Evolutionary conservation across 129 eudicot species (phyloP).

Genomic region (Erigeron canadensis): DNA sequence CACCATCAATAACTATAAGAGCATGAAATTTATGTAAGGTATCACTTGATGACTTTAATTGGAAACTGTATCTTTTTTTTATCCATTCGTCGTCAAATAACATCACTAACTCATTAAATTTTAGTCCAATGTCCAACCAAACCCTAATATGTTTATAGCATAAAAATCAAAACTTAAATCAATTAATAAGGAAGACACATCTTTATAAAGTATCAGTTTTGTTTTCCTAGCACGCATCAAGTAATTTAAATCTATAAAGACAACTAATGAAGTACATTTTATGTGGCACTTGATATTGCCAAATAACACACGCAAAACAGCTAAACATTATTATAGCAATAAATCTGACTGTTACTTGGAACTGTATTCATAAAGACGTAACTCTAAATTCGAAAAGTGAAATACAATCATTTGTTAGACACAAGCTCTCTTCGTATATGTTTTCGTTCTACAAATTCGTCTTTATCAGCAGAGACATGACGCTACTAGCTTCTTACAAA

Average conservation of each 20-base stretch:
- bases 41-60: background rate
- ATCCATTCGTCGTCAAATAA: background rate
- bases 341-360: background rate
- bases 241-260: slow-evolving; percentile 1
- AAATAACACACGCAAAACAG: background rate
- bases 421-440: background rate
- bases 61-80: background rate
- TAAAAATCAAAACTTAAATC: background rate
- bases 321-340: background rate
- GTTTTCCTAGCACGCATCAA: background rate
- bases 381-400: background rate
- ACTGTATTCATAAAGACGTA: background rate
- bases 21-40: background rate
- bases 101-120: slow-evolving; percentile 4
- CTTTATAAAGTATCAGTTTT: background rate
- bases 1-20: background rate
- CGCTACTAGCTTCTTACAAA: background rate
- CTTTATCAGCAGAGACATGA: background rate
- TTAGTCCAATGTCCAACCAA: background rate
- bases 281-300: background rate
- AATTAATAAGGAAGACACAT: background rate
- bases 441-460: background rate
- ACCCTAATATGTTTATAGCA: slow-evolving; percentile 10
- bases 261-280: background rate
- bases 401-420: background rate